A percentile compares a stretch with the other conserved stretches of the same genome.
phyloP scores from a whole-genome alignment of 2,329 filamentous ascomycete species.

The Dothistroma pini region DNA sequence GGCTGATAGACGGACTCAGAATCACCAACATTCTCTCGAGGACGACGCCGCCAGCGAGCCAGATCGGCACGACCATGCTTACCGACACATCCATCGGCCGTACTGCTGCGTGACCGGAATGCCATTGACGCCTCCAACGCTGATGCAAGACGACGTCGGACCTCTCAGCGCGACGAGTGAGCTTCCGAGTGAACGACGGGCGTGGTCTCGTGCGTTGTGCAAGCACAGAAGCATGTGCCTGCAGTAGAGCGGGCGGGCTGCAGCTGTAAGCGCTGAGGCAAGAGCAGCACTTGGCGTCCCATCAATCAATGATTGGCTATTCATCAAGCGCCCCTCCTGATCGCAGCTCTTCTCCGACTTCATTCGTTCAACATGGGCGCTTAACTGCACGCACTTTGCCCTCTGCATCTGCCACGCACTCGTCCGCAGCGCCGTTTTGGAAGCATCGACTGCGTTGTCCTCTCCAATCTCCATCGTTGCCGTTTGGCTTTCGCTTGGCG shows the following conservation, averaged over 20 bases:
- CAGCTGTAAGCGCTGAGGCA: conserved; percentile 21
- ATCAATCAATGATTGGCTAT: conserved; percentile 13
- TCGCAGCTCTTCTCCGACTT: conserved; percentile 2
- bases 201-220: too few relatives aligned
- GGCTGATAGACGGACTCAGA: neutral
- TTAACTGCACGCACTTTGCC: conserved; percentile 24
- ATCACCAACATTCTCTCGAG: conserved; percentile 13
- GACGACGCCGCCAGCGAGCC: conserved; percentile 9
- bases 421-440: conserved; percentile 9
- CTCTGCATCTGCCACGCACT: conserved; percentile 18
- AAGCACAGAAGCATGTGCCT: conserved; percentile 16
- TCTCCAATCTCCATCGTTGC: too few relatives aligned
- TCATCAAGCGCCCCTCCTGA: neutral
- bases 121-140: conserved; percentile 7
- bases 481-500: conserved; percentile 12
- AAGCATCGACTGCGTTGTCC: conserved; percentile 13
- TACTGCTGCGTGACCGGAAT: conserved; percentile 11
- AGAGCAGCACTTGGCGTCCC: conserved; percentile 15
- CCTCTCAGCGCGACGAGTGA: conserved; percentile 18
- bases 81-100: neutral
- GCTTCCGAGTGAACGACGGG: conserved; percentile 10
- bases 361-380: conserved; percentile 22
- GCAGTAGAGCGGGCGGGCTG: conserved; percentile 14
- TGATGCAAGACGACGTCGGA: conserved; percentile 2
- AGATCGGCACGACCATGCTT: conserved; percentile 7